Evolutionary conservation across 306 rosid genomes (phyloP), one percentile per base, ranked within the genome.

Genomic region (Astragalus glycyphyllos): DNA sequence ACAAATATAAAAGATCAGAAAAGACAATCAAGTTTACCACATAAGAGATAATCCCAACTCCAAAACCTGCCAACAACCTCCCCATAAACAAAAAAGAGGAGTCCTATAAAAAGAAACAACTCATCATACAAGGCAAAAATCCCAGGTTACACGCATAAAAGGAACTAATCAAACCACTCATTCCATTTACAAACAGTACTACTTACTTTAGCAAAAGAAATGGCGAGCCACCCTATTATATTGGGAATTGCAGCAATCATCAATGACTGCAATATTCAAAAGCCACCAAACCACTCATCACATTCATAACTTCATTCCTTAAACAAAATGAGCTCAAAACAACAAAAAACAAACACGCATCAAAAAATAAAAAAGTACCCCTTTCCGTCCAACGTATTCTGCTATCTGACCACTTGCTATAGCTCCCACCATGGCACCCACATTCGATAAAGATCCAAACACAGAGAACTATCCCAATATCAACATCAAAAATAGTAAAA

Each of bases 381-480:
- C 97, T 83, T 90, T 90, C 23, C 97, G 87, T 5, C 97, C 97
- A 0, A 86, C 71, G 54, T 83, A 88, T 60, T 90, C 97, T 58
- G 96, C 82, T 59, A 90, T 86, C 80, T 90, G 97, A 73, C 97
- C 97, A 80, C 97, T 90, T 2, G 95, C 85, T 58, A 90, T 83
- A 61, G 97, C 97, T 32, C 97, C 97, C 65, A 90, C 90, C 97
- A 90, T 86, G 0, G 97, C 95, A 29, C 97, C 97, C 68, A 90
- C 97, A 67, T 90, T 90, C 12, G 97, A 86, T 42, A 90, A 80
- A 59, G 97, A 90, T 66, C 97, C 97, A 55, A 90, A 88, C 63
- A 86, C 0, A 62, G 97, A 91, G 59, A 78, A 91, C 97, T 91
- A 79, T 11, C 23, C 38, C 65, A 48, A 71, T 12, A 57, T n/a